phyloP scores from a whole-genome alignment of 257 asterid species.

The Ajuga chamaepitys region DNA sequence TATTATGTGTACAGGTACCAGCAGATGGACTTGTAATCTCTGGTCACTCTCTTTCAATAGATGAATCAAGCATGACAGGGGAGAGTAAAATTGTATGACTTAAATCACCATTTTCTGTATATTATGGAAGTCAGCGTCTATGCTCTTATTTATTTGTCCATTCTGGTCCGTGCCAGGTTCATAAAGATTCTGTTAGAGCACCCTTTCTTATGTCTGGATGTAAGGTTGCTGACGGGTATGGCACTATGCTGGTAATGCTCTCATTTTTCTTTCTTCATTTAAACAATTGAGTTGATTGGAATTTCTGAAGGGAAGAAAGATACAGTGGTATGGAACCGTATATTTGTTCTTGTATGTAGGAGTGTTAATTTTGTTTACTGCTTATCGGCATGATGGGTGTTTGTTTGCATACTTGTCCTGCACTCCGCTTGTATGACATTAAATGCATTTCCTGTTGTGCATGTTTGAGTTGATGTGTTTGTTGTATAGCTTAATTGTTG shows the following conservation, averaged over 20 bases:
- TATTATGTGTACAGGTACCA: constrained; percentile 57
- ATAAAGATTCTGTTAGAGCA: constrained; percentile 60
- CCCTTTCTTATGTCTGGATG: constrained; percentile 98
- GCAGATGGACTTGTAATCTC: constrained; percentile 86
- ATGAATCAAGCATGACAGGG: constrained; percentile 98
- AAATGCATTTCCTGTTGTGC: neutral
- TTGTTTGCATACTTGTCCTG: neutral
- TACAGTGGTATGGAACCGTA: neutral
- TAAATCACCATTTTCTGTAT: neutral
- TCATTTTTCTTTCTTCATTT: neutral
- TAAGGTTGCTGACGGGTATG: constrained; percentile 95
- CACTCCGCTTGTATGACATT: neutral
- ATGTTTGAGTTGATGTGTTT: neutral
- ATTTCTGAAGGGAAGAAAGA: constrained; percentile 7
- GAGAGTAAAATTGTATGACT: constrained; percentile 85
- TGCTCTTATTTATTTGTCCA: constrained; percentile 10
- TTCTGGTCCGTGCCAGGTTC: constrained; percentile 42
- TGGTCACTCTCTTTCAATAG: constrained; percentile 82
- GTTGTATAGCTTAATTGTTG: neutral
- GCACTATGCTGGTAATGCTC: constrained; percentile 73
- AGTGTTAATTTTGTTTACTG: neutral
- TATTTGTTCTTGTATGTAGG: neutral
- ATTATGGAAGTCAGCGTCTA: neutral
- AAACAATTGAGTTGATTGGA: neutral
- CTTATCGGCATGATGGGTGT: neutral